These are phyloP conservation scores for Rhodotorula sp. DNA, from an alignment of 1,284 basidiomycete genomes.

Conservation along the genomic window DNA sequence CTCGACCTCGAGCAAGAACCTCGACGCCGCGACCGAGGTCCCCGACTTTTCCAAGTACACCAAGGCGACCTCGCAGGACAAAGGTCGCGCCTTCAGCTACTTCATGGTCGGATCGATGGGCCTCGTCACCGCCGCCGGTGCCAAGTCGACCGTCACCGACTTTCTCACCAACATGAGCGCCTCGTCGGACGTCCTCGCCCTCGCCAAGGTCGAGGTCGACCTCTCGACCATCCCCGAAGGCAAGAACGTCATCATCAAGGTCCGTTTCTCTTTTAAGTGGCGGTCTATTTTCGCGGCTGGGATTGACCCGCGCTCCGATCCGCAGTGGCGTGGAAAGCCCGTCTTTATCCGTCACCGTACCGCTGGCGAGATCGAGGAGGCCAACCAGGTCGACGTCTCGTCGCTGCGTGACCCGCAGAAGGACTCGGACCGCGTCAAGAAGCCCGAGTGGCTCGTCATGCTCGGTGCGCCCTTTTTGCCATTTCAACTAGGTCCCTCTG, in stretches of 20 bases:
- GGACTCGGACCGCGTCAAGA: conserved; percentile 85
- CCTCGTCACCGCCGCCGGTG: conserved; percentile 87
- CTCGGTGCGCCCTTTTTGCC: conserved; percentile 57
- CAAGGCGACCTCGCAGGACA: conserved; percentile 62
- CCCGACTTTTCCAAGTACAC: conserved; percentile 88
- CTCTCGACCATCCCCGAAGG: conserved; percentile 91
- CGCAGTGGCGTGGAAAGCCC: conserved; percentile 93
- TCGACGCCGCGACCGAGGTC: conserved; percentile 53
- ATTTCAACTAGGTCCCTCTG: neutral
- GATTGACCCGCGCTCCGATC: neutral
- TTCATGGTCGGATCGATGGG: conserved; percentile 97
- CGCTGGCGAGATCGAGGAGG: conserved; percentile 87
- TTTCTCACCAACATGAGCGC: conserved; percentile 96
- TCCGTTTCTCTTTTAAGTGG: conserved; percentile 5
- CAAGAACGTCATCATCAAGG: conserved; percentile 91
- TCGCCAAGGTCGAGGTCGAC: conserved; percentile 97
- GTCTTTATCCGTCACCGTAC: conserved; percentile 99
- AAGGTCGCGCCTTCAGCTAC: conserved; percentile 86
- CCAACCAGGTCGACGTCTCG: conserved; percentile 80
- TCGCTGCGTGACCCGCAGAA: conserved; percentile 86
- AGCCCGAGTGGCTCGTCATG: conserved; percentile 98
- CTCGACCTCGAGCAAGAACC: conserved; percentile 59
- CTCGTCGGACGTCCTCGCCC: conserved; percentile 94
- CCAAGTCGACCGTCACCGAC: conserved; percentile 91
- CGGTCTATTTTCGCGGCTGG: too few relatives aligned